Base-by-base conservation (phyloP, 1,284 basidiomycete genomes). In the Mycosarcoma mackinlayi region DNA sequence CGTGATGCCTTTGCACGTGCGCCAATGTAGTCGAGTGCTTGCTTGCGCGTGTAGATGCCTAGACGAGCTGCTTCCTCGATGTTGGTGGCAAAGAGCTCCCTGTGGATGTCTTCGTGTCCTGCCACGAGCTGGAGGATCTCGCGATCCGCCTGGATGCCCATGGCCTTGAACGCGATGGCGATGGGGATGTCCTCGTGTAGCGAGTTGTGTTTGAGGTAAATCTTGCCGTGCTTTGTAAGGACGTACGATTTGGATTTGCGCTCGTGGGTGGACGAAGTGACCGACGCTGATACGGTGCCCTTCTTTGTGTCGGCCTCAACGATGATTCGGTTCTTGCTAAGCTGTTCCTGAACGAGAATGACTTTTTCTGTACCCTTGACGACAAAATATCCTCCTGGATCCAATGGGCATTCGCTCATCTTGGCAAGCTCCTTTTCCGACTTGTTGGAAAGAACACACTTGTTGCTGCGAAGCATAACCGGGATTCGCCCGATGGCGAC, bases 351-450 rank as follows among this genome's bases (percentile, higher is more conserved):
- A 2, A 98, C 95, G 59, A 99, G 87, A 73, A 99, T 98, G 78
- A 99, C 96, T 86, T 99, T 99, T 84, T 99, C 96, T 18, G 97
- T 98, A 13, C 96, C 96, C 84, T 96, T 98, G 50, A 98, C 95
- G 58, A 99, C 92, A 84, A 99, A 99, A 84, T 98, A 98, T 7
- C 96, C 96, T 19, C 96, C 96, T 3, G 96, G 96, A 85, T 99
- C 97, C 60, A 98, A 86, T 0, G 96, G 96, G 82, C 96, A 99
- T 84, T 99, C 96, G 28, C 88, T 90, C 92, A 98, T 94, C 67
- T 84, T 98, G 92, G 34, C 94, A 16, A 98, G 86, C 75, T 94
- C 89, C 21, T 88, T 87, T 61, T 94, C 91, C 14, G 86, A 88
- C 77, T 89, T 88, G 11, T 89, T 90, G 11, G 90, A 90, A 65